Percentiles rank a stretch among this genome's conserved stretches.
Conservation (phyloP, 768 basidiomycete genomes). For the Phaeotremella fagi region DNA sequence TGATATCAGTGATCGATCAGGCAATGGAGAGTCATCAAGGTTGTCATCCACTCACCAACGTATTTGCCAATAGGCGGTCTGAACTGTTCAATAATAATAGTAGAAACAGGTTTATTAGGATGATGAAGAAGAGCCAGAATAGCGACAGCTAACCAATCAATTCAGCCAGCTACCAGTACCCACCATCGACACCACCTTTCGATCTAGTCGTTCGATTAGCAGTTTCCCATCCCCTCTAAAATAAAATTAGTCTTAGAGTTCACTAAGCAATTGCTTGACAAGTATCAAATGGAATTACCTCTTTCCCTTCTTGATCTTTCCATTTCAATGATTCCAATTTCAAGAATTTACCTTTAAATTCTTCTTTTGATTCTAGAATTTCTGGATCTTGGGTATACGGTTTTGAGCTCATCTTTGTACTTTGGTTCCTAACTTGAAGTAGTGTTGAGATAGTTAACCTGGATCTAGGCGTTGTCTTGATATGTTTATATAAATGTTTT, state of each 20-base stretch:
- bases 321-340: slow-evolving; percentile 76
- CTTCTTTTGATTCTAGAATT: slow-evolving; percentile 52
- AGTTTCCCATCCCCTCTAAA: slow-evolving; percentile 81
- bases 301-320: slow-evolving; percentile 67
- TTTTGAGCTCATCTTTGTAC: not conserved
- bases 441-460: not conserved
- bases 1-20: not conserved
- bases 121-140: slow-evolving; percentile 73
- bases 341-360: slow-evolving; percentile 64
- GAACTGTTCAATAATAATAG: slow-evolving; percentile 85
- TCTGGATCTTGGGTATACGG: slow-evolving; percentile 49
- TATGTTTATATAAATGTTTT: too few relatives aligned
- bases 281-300: too few relatives aligned
- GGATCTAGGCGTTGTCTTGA: too few relatives aligned
- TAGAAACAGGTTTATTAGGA: slow-evolving; percentile 54
- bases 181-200: slow-evolving; percentile 75
- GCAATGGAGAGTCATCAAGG: too few relatives aligned
- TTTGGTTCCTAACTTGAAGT: too few relatives aligned
- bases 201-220: slow-evolving; percentile 78
- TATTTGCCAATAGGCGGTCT: slow-evolving; percentile 76
- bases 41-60: slow-evolving; percentile 54
- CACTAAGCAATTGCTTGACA: too few relatives aligned
- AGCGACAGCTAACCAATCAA: slow-evolving; percentile 62
- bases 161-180: not conserved
- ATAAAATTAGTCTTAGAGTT: too few relatives aligned